Evolutionary conservation across 1,284 basidiomycete genomes (phyloP).

Genomic region (Amylostereum areolatum): DNA sequence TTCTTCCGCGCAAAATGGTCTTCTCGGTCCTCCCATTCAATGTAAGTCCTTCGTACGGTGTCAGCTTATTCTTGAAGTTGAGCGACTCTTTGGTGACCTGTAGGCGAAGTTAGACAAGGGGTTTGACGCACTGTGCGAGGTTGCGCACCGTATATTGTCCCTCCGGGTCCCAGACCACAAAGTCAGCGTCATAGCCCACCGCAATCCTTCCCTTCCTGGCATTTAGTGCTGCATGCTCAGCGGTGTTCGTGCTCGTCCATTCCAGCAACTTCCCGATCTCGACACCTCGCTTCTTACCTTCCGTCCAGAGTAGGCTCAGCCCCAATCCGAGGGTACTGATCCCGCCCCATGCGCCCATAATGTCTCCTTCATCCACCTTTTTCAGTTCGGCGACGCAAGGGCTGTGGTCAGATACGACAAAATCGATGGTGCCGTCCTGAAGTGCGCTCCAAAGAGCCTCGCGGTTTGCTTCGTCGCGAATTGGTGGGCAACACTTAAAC

Average conservation of each 20-base stretch:
- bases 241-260: conserved; percentile 71
- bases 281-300: conserved; percentile 55
- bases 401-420: conserved; percentile 90
- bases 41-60: conserved; percentile 75
- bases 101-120: conserved; percentile 9
- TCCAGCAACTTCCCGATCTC: conserved; percentile 59
- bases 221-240: conserved; percentile 70
- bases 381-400: conserved; percentile 84
- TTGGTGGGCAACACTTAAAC: conserved; percentile 95
- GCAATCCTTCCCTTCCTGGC: conserved; percentile 65
- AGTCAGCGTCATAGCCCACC: conserved; percentile 77
- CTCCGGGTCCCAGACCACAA: conserved; percentile 79
- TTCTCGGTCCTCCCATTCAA: conserved; percentile 68
- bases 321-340: conserved; percentile 87
- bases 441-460: conserved; percentile 77
- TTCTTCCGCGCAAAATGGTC: conserved; percentile 71
- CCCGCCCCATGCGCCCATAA: conserved; percentile 91
- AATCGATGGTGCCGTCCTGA: conserved; percentile 77
- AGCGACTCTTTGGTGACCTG: conserved; percentile 71
- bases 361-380: conserved; percentile 68
- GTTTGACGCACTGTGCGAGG: neutral
- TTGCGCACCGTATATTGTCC: conserved; percentile 53
- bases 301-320: conserved; percentile 81
- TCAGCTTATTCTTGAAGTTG: conserved; percentile 89
- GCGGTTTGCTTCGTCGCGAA: conserved; percentile 69